Evolutionary conservation across 1,284 basidiomycete species (phyloP).

Genomic region (Irpex sp.): DNA sequence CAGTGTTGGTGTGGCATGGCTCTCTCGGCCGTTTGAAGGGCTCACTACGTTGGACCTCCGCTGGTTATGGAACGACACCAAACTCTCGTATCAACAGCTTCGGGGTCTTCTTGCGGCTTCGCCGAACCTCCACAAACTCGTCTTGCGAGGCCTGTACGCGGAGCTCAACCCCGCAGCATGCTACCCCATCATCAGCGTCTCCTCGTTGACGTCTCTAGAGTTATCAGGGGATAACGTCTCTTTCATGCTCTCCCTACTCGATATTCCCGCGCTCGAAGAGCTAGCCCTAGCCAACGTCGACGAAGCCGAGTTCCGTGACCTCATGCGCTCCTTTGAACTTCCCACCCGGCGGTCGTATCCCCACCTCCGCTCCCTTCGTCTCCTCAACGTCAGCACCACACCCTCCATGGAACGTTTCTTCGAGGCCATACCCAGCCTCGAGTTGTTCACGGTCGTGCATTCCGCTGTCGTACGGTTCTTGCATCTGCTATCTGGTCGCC

Average conservation of each 20-base stretch:
- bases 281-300: conserved; percentile 26
- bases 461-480: conserved; percentile 23
- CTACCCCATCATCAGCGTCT: conserved; percentile 19
- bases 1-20: conserved; percentile 22
- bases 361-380: conserved; percentile 16
- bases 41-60: conserved; percentile 23
- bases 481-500: conserved; percentile 21
- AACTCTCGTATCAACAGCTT: conserved; percentile 22
- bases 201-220: conserved; percentile 23
- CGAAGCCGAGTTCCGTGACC: conserved; percentile 27
- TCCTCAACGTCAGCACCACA: conserved; percentile 23
- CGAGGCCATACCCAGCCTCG: conserved; percentile 22
- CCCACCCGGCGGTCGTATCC: conserved; percentile 15
- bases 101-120: conserved; percentile 20
- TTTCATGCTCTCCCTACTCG: conserved; percentile 22
- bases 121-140: conserved; percentile 20
- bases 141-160: conserved; percentile 25
- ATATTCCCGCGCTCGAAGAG: conserved; percentile 19
- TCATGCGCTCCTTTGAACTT: conserved; percentile 20
- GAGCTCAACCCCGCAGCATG: conserved; percentile 17
- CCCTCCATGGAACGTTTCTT: conserved; percentile 20
- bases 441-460: conserved; percentile 24
- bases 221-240: conserved; percentile 26
- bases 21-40: conserved; percentile 14
- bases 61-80: conserved; percentile 25